Base-by-base conservation (phyloP, 441 rosid species). In the Eutrema salsugineum region DNA sequence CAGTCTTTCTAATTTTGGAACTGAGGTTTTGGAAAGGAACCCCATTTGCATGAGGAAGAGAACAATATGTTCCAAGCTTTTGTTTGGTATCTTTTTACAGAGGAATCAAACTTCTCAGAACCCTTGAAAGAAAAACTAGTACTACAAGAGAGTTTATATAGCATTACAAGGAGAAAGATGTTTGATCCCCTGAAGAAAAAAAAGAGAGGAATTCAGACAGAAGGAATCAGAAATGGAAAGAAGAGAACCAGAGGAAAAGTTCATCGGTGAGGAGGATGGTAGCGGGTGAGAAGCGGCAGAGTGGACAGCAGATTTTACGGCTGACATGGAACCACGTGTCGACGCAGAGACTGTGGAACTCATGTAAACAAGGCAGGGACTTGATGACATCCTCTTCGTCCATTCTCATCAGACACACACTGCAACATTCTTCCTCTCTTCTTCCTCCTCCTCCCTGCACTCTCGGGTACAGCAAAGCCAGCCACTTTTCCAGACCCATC, bases 341-440 rank as follows among this genome's bases (percentile, higher is more conserved):
- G 2, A 77, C 73, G 24, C 77, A 77, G 11, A 63, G 73, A 51
- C 64, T 77, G 30, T 77, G 80, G 6, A 77, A 77, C 68, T 71
- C 73, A 60, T 77, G 80, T 0, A 73, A 66, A 71, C 80, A 77
- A 43, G 77, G 77, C 2, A 77, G 22, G 4, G 80, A 65, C 49
- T 71, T 77, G 47, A 77, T 60, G 6, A 3, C 60, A 38, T 77
- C 80, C 7, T 66, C 53, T 38, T 46, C 77, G 47, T 46, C 69
- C 80, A 77, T 77, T 71, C 60, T 77, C 77, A 71, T 71, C 27
- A 77, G 10, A 46, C 80, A 77, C 17, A 77, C 80, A 51, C 72
- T 50, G 12, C 80, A 77, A 6, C 73, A 66, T 5, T 77, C 73
- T 43, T 66, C 48, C 55, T 53, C 79, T 51, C 48, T 60, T 30